Base-by-base conservation (phyloP, 2,329 filamentous ascomycete genomes). In the Ceratocystis cacaofunesta region DNA sequence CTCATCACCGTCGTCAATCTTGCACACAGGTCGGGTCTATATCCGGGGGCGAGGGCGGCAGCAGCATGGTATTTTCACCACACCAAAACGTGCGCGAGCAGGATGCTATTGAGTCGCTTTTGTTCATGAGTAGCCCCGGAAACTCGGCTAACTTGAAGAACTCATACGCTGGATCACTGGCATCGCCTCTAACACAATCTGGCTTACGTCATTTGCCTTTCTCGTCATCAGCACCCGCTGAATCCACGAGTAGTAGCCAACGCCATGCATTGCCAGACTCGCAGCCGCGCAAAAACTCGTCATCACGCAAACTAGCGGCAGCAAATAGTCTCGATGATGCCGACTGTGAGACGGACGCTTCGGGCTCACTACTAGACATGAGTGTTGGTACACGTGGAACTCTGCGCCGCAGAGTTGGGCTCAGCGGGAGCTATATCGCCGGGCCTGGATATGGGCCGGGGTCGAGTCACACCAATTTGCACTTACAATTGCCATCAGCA, bases 101-200 rank as follows among this genome's bases (percentile, higher is more conserved):
- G 71, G 89, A 92, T 70, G 89, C 89, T 5, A 85, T 92, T 60
- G 89, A 92, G 72, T 87, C 88, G 0, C 75, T 94, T 28, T 78
- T 92, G 30, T 91, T 92, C 71, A 88, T 94, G 84, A 90, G 88
- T 71, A 89, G 86, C 68, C 88, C 88, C 0, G 86, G 86, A 17
- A 88, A 89, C 73, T 87, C 86, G 57, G 78, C 82, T 52, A 85
- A 83, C 68, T 74, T 86, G 70, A 83, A 83, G 68, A 81, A 82
- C 67, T 72, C 75, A 8, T 84, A 84, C 66, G 78, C 81, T 0
- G 65, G 65, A 15, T 75, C 77, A 0, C 72, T 75, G 0, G 72
- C 72, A 10, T 77, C 77, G 1, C 72, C 77, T 17, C 48, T 61
- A 5, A 36, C 36, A 15, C 32, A 12, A 58, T 32, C 52, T n/a